Percentiles rank a stretch among this genome's conserved stretches.
phyloP scores from a whole-genome alignment of 192 early-diverging fungal species.

The Backusella luteola region DNA sequence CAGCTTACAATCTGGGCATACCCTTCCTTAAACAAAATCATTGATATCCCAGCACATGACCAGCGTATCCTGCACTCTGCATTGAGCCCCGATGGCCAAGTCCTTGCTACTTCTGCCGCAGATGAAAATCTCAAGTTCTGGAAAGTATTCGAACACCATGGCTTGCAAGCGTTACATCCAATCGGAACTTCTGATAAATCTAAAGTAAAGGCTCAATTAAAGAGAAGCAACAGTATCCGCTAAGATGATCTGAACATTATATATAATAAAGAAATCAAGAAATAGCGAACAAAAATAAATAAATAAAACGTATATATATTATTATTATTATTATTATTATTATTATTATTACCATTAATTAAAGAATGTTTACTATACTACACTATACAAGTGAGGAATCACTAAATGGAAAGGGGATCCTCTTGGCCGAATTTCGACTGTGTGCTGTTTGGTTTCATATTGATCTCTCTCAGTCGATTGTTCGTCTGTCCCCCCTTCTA shows the following conservation, averaged over 20 bases:
- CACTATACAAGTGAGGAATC: too few relatives aligned
- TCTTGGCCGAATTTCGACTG: too few relatives aligned
- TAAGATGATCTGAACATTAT: background rate
- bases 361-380: too few relatives aligned
- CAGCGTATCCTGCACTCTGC: conserved; percentile 88
- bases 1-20: conserved; percentile 86
- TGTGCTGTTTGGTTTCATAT: too few relatives aligned
- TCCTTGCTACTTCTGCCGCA: conserved; percentile 87
- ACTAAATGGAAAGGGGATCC: too few relatives aligned
- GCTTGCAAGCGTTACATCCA: background rate
- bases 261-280: background rate
- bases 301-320: background rate
- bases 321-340: background rate
- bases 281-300: background rate
- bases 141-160: conserved; percentile 73
- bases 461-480: too few relatives aligned
- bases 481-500: too few relatives aligned
- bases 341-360: too few relatives aligned
- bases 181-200: background rate
- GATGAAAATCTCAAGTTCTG: conserved; percentile 97
- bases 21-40: conserved; percentile 66
- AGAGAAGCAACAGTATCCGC: background rate
- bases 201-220: background rate
- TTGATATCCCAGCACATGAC: conserved; percentile 84
- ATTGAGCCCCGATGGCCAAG: conserved; percentile 88